Percentiles rank a stretch among this genome's conserved stretches.
Evolutionary conservation across 108 stramenopile species (phyloP).

Genomic region (Tribonema minus): DNA sequence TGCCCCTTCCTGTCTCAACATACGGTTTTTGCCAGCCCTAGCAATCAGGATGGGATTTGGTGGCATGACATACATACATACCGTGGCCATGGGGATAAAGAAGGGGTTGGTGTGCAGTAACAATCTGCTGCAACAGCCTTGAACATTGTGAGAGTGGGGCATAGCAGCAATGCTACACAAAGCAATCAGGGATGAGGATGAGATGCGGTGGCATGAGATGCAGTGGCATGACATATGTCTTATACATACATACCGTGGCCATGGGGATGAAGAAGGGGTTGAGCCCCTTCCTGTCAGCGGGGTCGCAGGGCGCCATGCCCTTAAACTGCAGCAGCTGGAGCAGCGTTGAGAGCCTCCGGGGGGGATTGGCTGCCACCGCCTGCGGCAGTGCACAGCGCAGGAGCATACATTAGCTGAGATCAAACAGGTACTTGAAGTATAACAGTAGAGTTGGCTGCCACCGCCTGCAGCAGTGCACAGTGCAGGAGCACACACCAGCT

Average conservation of each 20-base stretch:
- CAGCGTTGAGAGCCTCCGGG: constrained; percentile 11
- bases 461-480: no score
- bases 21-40: no score
- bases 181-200: no score
- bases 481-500: no score
- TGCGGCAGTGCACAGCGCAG: neutral
- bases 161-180: no score
- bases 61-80: neutral
- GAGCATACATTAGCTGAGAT: constrained; percentile 9
- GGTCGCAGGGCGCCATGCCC: constrained; percentile 21
- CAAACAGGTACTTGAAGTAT: no score
- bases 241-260: constrained; percentile 4
- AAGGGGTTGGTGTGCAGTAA: constrained; percentile 11
- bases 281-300: constrained; percentile 16
- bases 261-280: constrained; percentile 34
- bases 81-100: constrained; percentile 28
- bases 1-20: constrained; percentile 25
- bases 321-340: constrained; percentile 14
- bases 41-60: neutral
- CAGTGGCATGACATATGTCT: no score
- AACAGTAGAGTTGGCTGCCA: no score
- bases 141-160: no score
- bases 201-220: no score
- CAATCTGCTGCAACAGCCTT: no score
- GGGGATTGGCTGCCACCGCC: constrained; percentile 31